Evolutionary conservation across 495 filamentous ascomycete species (phyloP).

Genomic region (Penicillium steckii): DNA sequence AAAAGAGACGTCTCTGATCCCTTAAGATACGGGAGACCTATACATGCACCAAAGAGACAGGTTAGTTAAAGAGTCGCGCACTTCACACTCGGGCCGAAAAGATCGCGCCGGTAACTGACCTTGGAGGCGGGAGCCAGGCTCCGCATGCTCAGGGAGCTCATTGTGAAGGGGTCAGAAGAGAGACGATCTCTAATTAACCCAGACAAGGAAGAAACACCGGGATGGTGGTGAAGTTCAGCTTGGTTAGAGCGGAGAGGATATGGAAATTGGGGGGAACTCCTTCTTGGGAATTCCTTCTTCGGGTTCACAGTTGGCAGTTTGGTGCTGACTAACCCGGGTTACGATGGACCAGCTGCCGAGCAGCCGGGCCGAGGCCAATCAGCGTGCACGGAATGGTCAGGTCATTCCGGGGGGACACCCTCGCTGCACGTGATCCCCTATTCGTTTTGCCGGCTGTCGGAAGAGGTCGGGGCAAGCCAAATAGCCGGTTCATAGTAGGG

Average conservation of each 20-base stretch:
- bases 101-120: conserved; percentile 36
- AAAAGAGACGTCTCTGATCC: conserved; percentile 72
- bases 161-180: conserved; percentile 43
- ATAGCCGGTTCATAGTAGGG: not conserved
- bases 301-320: conserved; percentile 37
- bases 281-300: conserved; percentile 15
- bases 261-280: conserved; percentile 20
- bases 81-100: conserved; percentile 23
- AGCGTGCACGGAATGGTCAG: conserved; percentile 6
- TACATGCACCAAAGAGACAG: conserved; percentile 1
- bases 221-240: conserved; percentile 19
- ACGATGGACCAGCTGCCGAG: conserved; percentile 35
- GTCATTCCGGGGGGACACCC: not conserved
- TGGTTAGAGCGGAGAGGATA: conserved; percentile 26
- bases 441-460: conserved; percentile 30
- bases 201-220: conserved; percentile 21
- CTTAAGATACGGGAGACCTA: conserved; percentile 48
- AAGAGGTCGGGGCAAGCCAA: conserved; percentile 1
- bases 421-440: conserved; percentile 32
- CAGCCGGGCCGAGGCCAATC: conserved; percentile 8
- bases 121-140: conserved; percentile 58
- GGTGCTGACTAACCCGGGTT: conserved; percentile 38
- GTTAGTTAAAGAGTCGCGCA: conserved; percentile 24
- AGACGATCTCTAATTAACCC: conserved; percentile 30
- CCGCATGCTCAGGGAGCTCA: conserved; percentile 60